Evolutionary conservation across 768 basidiomycete genomes (phyloP).

Genomic region (Rhizopogon vinicolor): DNA sequence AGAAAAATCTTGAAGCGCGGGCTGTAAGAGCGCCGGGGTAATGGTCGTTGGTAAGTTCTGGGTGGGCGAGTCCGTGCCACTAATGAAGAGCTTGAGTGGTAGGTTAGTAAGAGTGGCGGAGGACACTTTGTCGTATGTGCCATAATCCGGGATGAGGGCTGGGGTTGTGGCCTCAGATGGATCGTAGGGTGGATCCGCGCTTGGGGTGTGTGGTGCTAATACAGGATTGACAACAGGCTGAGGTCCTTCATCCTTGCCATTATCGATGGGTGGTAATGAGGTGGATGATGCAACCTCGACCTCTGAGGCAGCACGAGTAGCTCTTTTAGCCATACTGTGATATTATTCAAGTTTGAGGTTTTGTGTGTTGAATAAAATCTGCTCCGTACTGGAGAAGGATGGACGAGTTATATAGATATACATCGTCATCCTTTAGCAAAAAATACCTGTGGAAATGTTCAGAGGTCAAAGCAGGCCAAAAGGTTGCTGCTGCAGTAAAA

Average conservation of each 20-base stretch:
- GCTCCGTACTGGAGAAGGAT: neutral
- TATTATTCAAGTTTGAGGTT: neutral
- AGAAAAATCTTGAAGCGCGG: neutral
- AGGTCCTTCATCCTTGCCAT: neutral
- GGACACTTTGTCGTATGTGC: conserved; percentile 7
- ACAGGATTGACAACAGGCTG: neutral
- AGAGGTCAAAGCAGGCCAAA: neutral
- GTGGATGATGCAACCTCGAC: neutral
- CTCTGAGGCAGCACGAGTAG: neutral
- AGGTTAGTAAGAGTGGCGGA: conserved; percentile 9
- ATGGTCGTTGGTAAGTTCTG: conserved; percentile 12
- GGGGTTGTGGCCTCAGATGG: conserved; percentile 1
- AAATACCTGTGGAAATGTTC: neutral
- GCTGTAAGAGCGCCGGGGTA: conserved; percentile 13
- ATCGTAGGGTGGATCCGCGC: neutral
- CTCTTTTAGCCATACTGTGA: neutral
- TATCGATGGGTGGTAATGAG: neutral
- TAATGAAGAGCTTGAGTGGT: conserved; percentile 1
- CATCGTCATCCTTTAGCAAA: neutral
- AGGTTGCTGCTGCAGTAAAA: neutral
- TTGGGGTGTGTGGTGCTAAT: neutral
- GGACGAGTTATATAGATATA: neutral
- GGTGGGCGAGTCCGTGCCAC: neutral
- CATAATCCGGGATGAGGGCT: neutral
- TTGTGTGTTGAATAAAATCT: neutral